Evolutionary conservation across 1,139 yeast genomes (phyloP), one percentile per base, ranked within the genome.

Genomic region (Candida sp.): DNA sequence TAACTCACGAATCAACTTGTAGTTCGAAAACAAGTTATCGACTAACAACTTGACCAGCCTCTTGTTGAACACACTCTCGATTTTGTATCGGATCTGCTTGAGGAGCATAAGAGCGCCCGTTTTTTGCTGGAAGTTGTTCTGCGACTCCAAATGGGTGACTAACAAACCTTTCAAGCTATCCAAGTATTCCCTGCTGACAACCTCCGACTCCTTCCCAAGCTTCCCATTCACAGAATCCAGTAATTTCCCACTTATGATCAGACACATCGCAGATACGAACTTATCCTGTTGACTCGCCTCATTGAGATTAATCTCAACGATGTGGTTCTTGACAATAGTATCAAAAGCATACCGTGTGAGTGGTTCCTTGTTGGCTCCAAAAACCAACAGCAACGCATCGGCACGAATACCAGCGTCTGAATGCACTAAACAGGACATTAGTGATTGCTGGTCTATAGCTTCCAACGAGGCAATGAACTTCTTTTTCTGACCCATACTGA

Each of bases 401-500:
- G 88, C 65, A 58, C 93, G 79, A 48, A 80, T 73, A 7, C 72
- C 68, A 17, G 80, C 73, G 48, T 79, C 70, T 4, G 64, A 56
- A 51, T 80, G 82, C 8, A 78, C 65, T 17, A 86, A 66, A 41
- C 85, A 66, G 2, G 61, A 50, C n/a, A 65, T 64, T 5, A 84
- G 47, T 3, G 42, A 32, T 17, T 51, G 41, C 17, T 37, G 40
- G 22, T 52, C 49, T 7, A 46, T 47, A 4, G 28, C 7, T n/a
- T 43, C 42, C 17, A 47, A 56, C 5, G 49, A 53, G 1, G 76
- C 62, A 3, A 83, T 68, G 11, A 78, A 58, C 75, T 1, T 80
- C 80, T 85, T 62, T 42, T 83, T 84, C 59, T 86, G 88, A 0
- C 91, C 96, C 47, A 86, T 78, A 60, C 81, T 83, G 46, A 89